These are phyloP conservation scores for Fusarium praegraminearum DNA, from an alignment of 2,329 filamentous ascomycete species.

Conservation along the genomic window DNA sequence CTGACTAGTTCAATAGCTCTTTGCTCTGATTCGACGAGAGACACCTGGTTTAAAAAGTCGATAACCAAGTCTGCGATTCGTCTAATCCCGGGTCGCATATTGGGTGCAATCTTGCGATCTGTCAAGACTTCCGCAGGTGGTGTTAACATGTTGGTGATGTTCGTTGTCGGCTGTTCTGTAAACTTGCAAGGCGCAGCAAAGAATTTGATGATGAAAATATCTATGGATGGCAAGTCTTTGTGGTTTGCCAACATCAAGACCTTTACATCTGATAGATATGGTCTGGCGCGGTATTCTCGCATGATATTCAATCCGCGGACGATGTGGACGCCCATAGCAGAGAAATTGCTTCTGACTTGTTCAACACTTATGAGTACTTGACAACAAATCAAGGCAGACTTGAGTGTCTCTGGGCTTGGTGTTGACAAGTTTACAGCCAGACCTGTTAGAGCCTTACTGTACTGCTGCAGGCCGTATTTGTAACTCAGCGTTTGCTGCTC, in stretches of 20 bases:
- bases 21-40: slow-evolving; percentile 41
- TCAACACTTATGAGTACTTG: slow-evolving; percentile 62
- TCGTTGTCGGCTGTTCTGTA: slow-evolving; percentile 47
- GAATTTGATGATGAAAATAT: slow-evolving; percentile 58
- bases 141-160: slow-evolving; percentile 26
- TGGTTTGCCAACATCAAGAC: slow-evolving; percentile 51
- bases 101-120: slow-evolving; percentile 51
- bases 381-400: slow-evolving; percentile 59
- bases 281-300: slow-evolving; percentile 56
- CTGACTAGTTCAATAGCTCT: slow-evolving; percentile 45
- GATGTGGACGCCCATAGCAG: slow-evolving; percentile 58
- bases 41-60: slow-evolving; percentile 50
- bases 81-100: slow-evolving; percentile 53
- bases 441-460: slow-evolving; percentile 56
- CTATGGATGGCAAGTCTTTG: slow-evolving; percentile 53
- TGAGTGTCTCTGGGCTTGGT: slow-evolving; percentile 48
- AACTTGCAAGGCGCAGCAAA: slow-evolving; percentile 59
- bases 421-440: slow-evolving; percentile 56
- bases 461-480: slow-evolving; percentile 57
- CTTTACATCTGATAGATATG: slow-evolving; percentile 45
- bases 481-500: slow-evolving; percentile 49
- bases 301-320: slow-evolving; percentile 59
- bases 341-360: slow-evolving; percentile 56
- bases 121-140: slow-evolving; percentile 39
- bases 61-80: slow-evolving; percentile 51